phyloP scores from a whole-genome alignment of 129 eudicot genomes.

The Ambrosia artemisiifolia region DNA sequence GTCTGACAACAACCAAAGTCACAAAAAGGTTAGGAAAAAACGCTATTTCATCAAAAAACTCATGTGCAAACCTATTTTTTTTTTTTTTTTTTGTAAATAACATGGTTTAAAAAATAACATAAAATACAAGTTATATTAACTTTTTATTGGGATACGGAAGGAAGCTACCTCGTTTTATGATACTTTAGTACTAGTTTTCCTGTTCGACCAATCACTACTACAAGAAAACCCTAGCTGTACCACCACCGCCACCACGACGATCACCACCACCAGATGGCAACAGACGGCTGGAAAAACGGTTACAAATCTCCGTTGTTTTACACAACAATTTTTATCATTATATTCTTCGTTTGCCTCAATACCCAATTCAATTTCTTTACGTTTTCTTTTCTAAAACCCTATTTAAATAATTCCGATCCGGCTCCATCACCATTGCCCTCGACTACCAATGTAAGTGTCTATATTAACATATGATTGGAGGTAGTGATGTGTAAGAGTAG shows the following conservation, averaged over 20 bases:
- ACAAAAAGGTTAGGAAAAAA: no score
- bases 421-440: slow-evolving; percentile 19
- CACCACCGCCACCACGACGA: slow-evolving; percentile 2
- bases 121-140: no score
- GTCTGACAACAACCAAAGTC: no score
- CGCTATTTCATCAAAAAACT: no score
- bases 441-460: slow-evolving; percentile 22
- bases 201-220: slow-evolving; percentile 23
- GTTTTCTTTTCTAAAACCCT: slow-evolving; percentile 27
- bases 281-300: slow-evolving; percentile 16
- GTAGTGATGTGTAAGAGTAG: neutral
- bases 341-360: slow-evolving; percentile 42
- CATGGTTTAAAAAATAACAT: no score
- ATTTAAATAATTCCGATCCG: slow-evolving; percentile 9
- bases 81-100: no score
- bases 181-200: neutral
- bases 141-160: neutral
- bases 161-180: slow-evolving; percentile 14
- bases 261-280: slow-evolving; percentile 24
- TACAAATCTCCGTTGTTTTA: slow-evolving; percentile 25
- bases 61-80: no score
- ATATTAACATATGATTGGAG: neutral
- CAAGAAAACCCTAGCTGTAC: slow-evolving; percentile 35
- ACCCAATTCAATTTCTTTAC: slow-evolving; percentile 37
- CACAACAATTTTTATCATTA: slow-evolving; percentile 35